Evolutionary conservation across 2,329 filamentous ascomycete genomes (phyloP), one percentile per base, ranked within the genome.

Genomic region (Cladosporium colombiae): DNA sequence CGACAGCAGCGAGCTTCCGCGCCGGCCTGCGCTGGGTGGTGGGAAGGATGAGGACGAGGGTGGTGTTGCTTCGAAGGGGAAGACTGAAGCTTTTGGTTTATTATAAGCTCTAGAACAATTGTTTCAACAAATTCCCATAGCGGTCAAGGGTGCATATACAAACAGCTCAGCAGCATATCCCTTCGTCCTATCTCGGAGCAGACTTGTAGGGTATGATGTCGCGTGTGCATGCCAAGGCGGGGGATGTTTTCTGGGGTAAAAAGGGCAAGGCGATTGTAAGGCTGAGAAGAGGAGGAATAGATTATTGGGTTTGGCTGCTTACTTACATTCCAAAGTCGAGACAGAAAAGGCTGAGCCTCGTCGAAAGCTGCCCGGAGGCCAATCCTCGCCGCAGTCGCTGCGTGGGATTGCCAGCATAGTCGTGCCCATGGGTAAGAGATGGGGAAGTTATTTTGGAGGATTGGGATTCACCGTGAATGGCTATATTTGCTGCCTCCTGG

Each of bases 161-260:
- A 57, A 8, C 14, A 33, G 4, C 23, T 2, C 55, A 57, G 33
- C 55, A 57, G 33, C 21, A 27, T 33, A 46, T 60, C 33, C 31
- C 25, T 46, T 23, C 56, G 40, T 46, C 40, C 40, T 46, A 46
- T 46, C 40, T 46, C n/a, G 40, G 40, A 44, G 37, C 33, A 44
- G 27, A 1, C 18, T 35, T 59, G 40, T 21, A 60, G 58, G 58
- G 40, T 63, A 63, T 63, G 60, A 62, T 53, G 60, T 52, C 57
- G 57, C 57, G 57, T 49, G 57, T 60, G 37, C 35, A 44, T 49
- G 61, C 61, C 49, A 55, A 63, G 61, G 61, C 61, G 61, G 61
- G 61, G 61, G 23, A 63, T 55, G 16, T 56, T 63, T 55, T 27
- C 61, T 55, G 23, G 61, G 61, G 61, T 44, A 62, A 40, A 18